These are phyloP conservation scores for Oenanthe javanica DNA, from an alignment of 140 eudicot species.

Conservation along the genomic window DNA sequence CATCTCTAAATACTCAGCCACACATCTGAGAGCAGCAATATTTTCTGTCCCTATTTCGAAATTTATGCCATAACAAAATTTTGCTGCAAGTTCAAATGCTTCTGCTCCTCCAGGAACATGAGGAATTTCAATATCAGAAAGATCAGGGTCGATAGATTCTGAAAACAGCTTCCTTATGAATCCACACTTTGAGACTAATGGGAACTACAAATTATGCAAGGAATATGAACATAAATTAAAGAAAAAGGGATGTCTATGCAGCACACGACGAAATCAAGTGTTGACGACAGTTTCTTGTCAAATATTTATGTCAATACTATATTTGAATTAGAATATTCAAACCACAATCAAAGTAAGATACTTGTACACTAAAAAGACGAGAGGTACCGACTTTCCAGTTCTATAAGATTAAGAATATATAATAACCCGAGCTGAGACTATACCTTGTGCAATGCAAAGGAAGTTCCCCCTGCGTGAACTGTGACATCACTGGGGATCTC, in stretches of 20 bases:
- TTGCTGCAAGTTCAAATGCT: constrained; percentile 88
- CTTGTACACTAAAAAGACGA: not conserved
- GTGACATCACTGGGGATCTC: constrained; percentile 74
- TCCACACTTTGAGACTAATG: constrained; percentile 81
- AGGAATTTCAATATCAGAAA: constrained; percentile 43
- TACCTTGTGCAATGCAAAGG: constrained; percentile 92
- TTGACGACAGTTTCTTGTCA: not conserved
- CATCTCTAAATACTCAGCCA: constrained; percentile 86
- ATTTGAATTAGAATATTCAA: not conserved
- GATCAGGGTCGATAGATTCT: constrained; percentile 28
- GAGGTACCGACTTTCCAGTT: not conserved
- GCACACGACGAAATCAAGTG: not conserved
- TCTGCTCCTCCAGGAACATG: constrained; percentile 87
- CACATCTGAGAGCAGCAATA: constrained; percentile 85
- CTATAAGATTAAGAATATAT: not conserved
- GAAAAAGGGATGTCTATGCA: not conserved
- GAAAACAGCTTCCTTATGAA: constrained; percentile 51
- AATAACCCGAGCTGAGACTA: constrained; percentile 4
- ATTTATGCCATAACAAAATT: constrained; percentile 85
- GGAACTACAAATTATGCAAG: constrained; percentile 45
- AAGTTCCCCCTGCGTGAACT: constrained; percentile 51
- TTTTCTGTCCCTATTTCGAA: constrained; percentile 69
- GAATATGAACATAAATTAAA: not conserved
- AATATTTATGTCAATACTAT: not conserved
- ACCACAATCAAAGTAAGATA: not conserved